Conservation (phyloP, 805 yeast species). For the Yarrowia sp. region DNA sequence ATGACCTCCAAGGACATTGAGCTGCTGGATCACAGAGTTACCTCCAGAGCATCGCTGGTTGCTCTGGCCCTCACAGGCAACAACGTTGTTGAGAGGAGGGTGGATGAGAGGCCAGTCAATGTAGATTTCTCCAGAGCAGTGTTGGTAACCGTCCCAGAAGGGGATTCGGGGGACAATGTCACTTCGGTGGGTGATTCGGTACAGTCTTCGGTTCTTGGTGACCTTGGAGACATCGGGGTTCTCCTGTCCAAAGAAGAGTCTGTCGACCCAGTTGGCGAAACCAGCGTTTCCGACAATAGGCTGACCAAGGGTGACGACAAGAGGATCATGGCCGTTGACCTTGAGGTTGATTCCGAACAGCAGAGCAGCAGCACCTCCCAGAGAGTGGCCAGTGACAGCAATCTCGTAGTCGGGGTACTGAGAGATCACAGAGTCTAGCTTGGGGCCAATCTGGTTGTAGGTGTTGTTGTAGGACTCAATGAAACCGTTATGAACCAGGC, state of each 20-base stretch:
- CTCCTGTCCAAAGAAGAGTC: conserved; percentile 30
- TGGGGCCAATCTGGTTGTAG: conserved; percentile 21
- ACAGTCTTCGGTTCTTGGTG: conserved; percentile 11
- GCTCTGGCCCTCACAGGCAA: conserved; percentile 27
- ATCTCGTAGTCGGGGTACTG: conserved; percentile 28
- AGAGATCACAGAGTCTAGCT: conserved; percentile 5
- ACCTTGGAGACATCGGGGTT: conserved; percentile 23
- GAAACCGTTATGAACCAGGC: conserved; percentile 29
- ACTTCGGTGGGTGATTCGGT: conserved; percentile 30
- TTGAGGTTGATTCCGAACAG: conserved; percentile 36
- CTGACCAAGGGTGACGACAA: conserved; percentile 31
- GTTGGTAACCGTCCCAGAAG: conserved; percentile 34
- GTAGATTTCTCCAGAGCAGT: conserved; percentile 28
- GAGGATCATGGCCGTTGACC: conserved; percentile 33
- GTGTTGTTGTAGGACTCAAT: conserved; percentile 25
- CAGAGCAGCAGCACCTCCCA: conserved; percentile 35
- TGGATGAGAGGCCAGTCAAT: conserved; percentile 15
- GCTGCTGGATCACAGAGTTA: background rate
- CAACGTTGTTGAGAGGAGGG: conserved; percentile 25
- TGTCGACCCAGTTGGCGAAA: conserved; percentile 34
- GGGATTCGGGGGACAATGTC: conserved; percentile 34
- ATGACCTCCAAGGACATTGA: conserved; percentile 2
- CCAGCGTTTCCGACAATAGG: conserved; percentile 35
- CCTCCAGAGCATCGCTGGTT: conserved; percentile 22
- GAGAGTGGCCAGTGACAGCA: conserved; percentile 30